Evolutionary conservation across 192 early-diverging fungal genomes (phyloP).

Genomic region (Umbelopsis ramanniana): DNA sequence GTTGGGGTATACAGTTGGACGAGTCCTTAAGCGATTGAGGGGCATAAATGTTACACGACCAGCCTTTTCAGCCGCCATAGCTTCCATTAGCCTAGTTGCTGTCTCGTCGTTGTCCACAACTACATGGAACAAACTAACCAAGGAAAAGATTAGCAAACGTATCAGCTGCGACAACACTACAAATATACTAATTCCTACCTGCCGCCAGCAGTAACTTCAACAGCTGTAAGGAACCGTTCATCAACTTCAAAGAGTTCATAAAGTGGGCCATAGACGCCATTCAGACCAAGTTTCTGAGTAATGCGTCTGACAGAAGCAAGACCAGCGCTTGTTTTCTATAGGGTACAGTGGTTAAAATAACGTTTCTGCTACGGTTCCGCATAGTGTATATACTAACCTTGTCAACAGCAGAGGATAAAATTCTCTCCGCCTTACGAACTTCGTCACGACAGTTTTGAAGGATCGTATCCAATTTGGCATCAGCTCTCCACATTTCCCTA

Average conservation of each 20-base stretch:
- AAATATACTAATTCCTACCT: constrained; percentile 47
- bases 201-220: constrained; percentile 85
- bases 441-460: constrained; percentile 75
- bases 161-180: not conserved
- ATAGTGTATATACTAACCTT: constrained; percentile 45
- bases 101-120: constrained; percentile 96
- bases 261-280: constrained; percentile 88
- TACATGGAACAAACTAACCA: constrained; percentile 86
- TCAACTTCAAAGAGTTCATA: constrained; percentile 93
- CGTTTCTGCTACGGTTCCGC: not conserved
- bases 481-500: constrained; percentile 90
- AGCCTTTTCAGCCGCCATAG: constrained; percentile 57
- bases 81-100: constrained; percentile 74
- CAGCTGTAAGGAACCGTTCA: constrained; percentile 79
- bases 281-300: constrained; percentile 61
- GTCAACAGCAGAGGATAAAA: constrained; percentile 78
- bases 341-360: not conserved
- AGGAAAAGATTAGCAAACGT: constrained; percentile 7
- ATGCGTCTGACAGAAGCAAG: constrained; percentile 74
- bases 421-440: constrained; percentile 72
- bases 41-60: constrained; percentile 97
- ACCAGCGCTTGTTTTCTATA: constrained; percentile 78
- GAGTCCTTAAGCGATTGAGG: constrained; percentile 81
- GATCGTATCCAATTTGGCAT: constrained; percentile 70
- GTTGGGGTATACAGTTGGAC: constrained; percentile 60